Base-by-base conservation (phyloP, 2,329 filamentous ascomycete species). In the Calonectria leucothoes region DNA sequence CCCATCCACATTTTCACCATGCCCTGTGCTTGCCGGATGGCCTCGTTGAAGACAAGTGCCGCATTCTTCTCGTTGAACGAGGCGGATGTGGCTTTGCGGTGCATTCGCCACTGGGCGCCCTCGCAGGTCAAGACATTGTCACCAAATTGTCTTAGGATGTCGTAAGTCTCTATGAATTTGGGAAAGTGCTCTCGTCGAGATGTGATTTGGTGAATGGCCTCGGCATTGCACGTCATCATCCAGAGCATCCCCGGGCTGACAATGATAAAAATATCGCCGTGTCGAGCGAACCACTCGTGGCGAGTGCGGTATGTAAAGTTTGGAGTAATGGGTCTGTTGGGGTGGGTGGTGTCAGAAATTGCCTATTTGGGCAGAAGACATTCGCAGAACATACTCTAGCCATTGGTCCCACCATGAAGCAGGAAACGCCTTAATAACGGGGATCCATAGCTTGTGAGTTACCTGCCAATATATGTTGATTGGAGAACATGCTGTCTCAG, bases 61-160 rank as follows among this genome's bases (percentile, higher is more conserved):
- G 94, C 93, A 82, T 95, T 96, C 84, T 89, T 92, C 85, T 96
- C 94, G 71, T 93, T 94, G 83, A 96, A 96, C 5, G 91, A 91
- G 0, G 93, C 91, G 33, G 92, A 90, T 0, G 92, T 93, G 52
- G 92, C 89, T 83, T 94, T 95, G 74, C 94, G 90, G 82, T 96
- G 94, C 83, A 90, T 88, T 37, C 92, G 91, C 94, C 94, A 96
- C 33, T 89, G 84, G 1, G 86, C 81, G 1, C 94, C 94, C 82
- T 96, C 94, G 2, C 92, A 91, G 0, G 91, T 91, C 27, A 96
- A 84, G 2, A 96, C 89, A 81, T 94, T 96, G 70, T 91, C 88
- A 42, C 94, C 94, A 81, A 93, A 96, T 69, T 82, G 79, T 17
- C 79, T 75, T 66, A 87, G 75, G 52, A 85, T 82, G 70, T 75